Percentiles rank a stretch among this genome's conserved stretches.
Evolutionary conservation across 805 yeast species (phyloP).

Genomic region (Metschnikowia henanensis): DNA sequence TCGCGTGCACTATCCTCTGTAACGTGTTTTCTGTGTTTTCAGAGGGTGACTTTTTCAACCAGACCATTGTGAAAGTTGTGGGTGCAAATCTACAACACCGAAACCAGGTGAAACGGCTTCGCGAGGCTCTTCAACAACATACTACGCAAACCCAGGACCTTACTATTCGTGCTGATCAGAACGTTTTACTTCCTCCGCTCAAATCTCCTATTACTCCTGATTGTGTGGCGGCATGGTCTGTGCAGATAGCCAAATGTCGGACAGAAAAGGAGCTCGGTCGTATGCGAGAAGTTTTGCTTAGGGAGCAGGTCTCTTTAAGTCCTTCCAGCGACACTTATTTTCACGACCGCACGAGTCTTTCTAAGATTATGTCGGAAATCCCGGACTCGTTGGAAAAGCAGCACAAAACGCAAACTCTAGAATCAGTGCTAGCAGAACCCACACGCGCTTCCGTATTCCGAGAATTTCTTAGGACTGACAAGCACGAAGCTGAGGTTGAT

Average conservation of each 20-base stretch:
- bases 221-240: conserved; percentile 8
- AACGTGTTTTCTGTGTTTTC: conserved; percentile 57
- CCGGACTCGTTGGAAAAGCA: background rate
- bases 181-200: conserved; percentile 3
- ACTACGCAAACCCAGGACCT: conserved; percentile 25
- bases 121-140: conserved; percentile 71
- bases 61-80: conserved; percentile 54
- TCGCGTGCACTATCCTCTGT: conserved; percentile 48
- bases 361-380: conserved; percentile 1
- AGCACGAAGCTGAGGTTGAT: conserved; percentile 36
- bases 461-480: conserved; percentile 14
- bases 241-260: background rate
- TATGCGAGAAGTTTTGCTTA: background rate
- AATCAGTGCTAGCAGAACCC: conserved; percentile 11
- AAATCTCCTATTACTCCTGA: conserved; percentile 5
- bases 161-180: background rate
- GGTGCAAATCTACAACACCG: conserved; percentile 70
- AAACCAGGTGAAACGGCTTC: conserved; percentile 67
- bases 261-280: conserved; percentile 1
- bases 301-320: conserved; percentile 2
- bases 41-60: conserved; percentile 80
- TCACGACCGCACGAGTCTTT: conserved; percentile 1
- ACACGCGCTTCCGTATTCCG: conserved; percentile 13
- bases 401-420: conserved; percentile 7
- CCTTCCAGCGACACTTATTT: background rate